phyloP scores from a whole-genome alignment of 805 yeast genomes.

The Starmerella sp. region DNA sequence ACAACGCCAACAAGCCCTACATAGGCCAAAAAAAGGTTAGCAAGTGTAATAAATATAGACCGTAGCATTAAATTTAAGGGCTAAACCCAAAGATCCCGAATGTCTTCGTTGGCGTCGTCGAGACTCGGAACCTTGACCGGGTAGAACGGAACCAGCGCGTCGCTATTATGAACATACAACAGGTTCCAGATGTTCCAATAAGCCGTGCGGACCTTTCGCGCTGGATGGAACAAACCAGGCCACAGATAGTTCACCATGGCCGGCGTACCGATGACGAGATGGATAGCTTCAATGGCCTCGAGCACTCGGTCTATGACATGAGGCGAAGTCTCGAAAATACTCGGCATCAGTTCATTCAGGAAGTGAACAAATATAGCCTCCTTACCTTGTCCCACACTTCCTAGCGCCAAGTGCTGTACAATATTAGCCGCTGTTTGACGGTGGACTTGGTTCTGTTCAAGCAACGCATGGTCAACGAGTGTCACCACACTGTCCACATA shows the following conservation, averaged over 20 bases:
- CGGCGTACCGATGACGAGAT: slow-evolving; percentile 68
- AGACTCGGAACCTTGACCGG: slow-evolving; percentile 40
- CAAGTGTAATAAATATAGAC: neutral
- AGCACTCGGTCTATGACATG: slow-evolving; percentile 77
- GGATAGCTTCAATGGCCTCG: slow-evolving; percentile 66
- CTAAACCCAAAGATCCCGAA: slow-evolving; percentile 36
- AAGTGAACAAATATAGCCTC: slow-evolving; percentile 79
- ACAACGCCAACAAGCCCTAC: neutral
- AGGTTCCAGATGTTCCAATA: slow-evolving; percentile 78
- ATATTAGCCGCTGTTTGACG: slow-evolving; percentile 92
- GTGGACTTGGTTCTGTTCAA: slow-evolving; percentile 83
- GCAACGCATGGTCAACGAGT: slow-evolving; percentile 74
- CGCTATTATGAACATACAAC: slow-evolving; percentile 62
- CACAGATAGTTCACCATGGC: slow-evolving; percentile 61
- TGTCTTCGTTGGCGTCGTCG: neutral
- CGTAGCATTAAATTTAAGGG: neutral
- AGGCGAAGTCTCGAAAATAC: slow-evolving; percentile 87
- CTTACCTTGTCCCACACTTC: slow-evolving; percentile 60
- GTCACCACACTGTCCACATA: slow-evolving; percentile 74
- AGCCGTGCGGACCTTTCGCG: slow-evolving; percentile 68
- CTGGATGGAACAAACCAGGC: slow-evolving; percentile 90
- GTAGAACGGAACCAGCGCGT: slow-evolving; percentile 70
- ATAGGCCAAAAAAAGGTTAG: neutral
- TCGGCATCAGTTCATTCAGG: slow-evolving; percentile 74
- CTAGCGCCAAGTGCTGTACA: slow-evolving; percentile 67